Percentiles rank a stretch among this genome's conserved stretches.
These are phyloP conservation scores for Dictyostelium firmibasis DNA, from an alignment of 78 protist genomes.

Conservation along the genomic window DNA sequence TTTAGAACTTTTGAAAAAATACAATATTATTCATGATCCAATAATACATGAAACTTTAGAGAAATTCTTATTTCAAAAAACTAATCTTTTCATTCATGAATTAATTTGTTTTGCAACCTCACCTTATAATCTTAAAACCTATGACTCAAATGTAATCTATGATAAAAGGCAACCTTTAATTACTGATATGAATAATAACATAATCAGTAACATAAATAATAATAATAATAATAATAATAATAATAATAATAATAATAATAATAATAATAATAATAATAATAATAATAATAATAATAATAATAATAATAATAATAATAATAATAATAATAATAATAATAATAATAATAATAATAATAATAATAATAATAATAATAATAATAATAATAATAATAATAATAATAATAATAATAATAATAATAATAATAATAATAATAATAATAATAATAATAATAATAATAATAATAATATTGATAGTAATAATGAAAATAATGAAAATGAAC, in stretches of 20 bases:
- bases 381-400: neutral
- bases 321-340: too few species aligned
- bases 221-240: neutral
- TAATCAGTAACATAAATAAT: neutral
- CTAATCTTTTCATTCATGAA: slow-evolving; percentile 43
- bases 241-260: neutral
- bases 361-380: too few species aligned
- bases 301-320: neutral
- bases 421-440: too few species aligned
- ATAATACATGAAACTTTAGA: neutral
- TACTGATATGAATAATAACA: neutral
- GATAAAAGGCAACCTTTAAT: neutral
- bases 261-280: too few species aligned
- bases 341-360: too few species aligned
- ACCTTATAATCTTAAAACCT: slow-evolving; percentile 28
- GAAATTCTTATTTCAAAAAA: slow-evolving; percentile 42
- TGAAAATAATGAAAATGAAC: too few species aligned
- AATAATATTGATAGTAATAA: too few species aligned
- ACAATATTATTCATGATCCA: neutral
- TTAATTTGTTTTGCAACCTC: slow-evolving; percentile 52
- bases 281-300: neutral
- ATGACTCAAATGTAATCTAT: slow-evolving; percentile 31
- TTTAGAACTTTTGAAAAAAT: neutral
- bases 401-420: too few species aligned
- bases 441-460: too few species aligned